A percentile compares a stretch with the other conserved stretches of the same genome.
Evolutionary conservation across 2,329 filamentous ascomycete species (phyloP).

Genomic region (Cytospora schulzeri): DNA sequence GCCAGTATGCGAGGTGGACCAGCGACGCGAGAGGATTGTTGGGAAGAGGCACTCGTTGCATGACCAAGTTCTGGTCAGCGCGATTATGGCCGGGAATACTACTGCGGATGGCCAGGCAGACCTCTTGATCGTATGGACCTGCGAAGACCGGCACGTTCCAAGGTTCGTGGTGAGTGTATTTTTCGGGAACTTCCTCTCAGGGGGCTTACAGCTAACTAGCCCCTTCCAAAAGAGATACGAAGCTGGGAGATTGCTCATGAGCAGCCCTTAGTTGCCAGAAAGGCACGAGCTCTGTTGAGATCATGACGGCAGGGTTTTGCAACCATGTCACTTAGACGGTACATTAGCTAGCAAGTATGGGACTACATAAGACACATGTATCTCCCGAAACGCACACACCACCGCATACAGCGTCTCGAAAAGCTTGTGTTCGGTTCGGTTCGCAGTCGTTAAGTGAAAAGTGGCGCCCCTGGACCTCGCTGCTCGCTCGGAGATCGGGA

Average conservation of each 20-base stretch:
- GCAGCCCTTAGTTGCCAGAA: background rate
- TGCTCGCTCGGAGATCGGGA: background rate
- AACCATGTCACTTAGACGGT: background rate
- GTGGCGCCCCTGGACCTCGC: background rate
- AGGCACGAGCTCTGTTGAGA: background rate
- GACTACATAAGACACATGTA: no score
- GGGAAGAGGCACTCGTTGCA: background rate
- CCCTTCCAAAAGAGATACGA: background rate
- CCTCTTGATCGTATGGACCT: background rate
- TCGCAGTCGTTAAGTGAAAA: background rate
- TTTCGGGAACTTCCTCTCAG: background rate
- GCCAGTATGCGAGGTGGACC: background rate
- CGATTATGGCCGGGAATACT: background rate
- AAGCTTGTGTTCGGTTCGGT: background rate
- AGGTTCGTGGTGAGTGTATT: background rate
- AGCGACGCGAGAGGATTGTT: background rate
- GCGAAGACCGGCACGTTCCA: background rate
- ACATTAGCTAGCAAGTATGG: background rate
- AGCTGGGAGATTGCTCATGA: background rate
- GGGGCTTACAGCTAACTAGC: background rate
- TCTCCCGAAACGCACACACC: background rate
- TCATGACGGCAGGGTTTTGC: background rate
- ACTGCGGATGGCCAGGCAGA: background rate
- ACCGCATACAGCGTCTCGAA: background rate
- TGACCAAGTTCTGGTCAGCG: background rate